Base-by-base conservation (phyloP, 306 rosid genomes). In the Quercus agrifolia region DNA sequence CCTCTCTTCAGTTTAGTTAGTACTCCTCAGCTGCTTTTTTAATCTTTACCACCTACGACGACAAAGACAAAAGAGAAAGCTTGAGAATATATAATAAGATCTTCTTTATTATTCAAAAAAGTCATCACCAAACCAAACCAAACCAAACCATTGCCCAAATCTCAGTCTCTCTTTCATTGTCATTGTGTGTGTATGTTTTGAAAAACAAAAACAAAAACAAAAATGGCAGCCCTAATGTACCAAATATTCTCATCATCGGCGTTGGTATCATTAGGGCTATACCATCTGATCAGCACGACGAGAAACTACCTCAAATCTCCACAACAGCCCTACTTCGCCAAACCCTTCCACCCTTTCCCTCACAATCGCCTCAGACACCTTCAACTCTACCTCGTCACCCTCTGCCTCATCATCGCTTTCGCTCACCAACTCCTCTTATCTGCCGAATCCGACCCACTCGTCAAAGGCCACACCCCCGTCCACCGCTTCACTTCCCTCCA, bases 401-500 rank as follows among this genome's bases (percentile, higher is more conserved):
- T 87, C 25, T 80, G 80, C 64, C 94, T 95, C 62, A 9, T 84
- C 17, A 1, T 93, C 7, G 89, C 93, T 71, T 74, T 91, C 63
- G 41, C 71, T 81, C 93, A 95, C 81, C 88, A 87, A 41, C 80
- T 84, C 81, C 28, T 87, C 63, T 56, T 85, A 66, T 90, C 99
- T 75, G 74, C 83, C 25, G 91, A 88, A 25, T 73, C 90, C 13
- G 99, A 91, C 52, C 94, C 94, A 0, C 87, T 95, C 33, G 84
- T 92, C 67, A 89, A 88, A n/a, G 97, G 97, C 38, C 82, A 87
- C 72, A 84, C 99, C 75, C 96, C 96, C 0, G 98, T 95, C 78
- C 97, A 90, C 91, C 92, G 70, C 59, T 78, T 95, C 83, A 70
- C 86, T 57, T 88, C 99, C 51, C 96, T 95, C 72, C 99, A 91